Base-by-base conservation (phyloP, 2,329 filamentous ascomycete species). In the Cordyceps pruinosa region DNA sequence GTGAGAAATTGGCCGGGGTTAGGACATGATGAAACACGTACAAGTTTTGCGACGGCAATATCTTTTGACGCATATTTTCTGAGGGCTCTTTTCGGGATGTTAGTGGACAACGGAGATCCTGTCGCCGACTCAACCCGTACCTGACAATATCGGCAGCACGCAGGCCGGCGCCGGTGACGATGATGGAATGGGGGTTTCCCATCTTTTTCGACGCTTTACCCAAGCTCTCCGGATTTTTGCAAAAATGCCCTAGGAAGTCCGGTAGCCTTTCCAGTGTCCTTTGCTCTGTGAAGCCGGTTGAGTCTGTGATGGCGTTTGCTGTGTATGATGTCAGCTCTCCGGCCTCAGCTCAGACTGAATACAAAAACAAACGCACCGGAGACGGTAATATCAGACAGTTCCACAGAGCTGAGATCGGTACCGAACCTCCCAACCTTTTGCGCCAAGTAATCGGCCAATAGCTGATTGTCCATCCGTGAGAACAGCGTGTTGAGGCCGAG, bases 371-470 rank as follows among this genome's bases (percentile, higher is more conserved):
- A 56, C 52, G 13, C 6, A 91, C 90, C 86, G 63, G 90, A 85
- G 53, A 97, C 79, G 56, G 88, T 86, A 66, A 90, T 77, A 68
- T 97, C 92, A 57, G 89, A 86, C 32, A 96, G 75, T 73, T 99
- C 94, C 41, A 97, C 82, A 1, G 85, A 77, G 64, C 89, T 96
- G 66, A 97, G 72, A 53, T 96, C 87, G 28, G 82, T 84, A 55
- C 90, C 89, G 66, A 93, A 95, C 25, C 87, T 81, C 62, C 81
- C 84, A 54, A 89, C 87, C 67, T 88, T 84, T 67, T 94, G 87
- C 7, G 88, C 88, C 60, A 97, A 78, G 69, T 96, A 86, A 69
- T 97, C 93, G 2, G 92, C 89, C 47, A 97, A 75, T 42, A 97
- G 78, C 62, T 86, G 83, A 59, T 84, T 86, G 70, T 96, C 90